Base-by-base conservation (phyloP, 495 filamentous ascomycete genomes). In the Xylaria nigripes region DNA sequence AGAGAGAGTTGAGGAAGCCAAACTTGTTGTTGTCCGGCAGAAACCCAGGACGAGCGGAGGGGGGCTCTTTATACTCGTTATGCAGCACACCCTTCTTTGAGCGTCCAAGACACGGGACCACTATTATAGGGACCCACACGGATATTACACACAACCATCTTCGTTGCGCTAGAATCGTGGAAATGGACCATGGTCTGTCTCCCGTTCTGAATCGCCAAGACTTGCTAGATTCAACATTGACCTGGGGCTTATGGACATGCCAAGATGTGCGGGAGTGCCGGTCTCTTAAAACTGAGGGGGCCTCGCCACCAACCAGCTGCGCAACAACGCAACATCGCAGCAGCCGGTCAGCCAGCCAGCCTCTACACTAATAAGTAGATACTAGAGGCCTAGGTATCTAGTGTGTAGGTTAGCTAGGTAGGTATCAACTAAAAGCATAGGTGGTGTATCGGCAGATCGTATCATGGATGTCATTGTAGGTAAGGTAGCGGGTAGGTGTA, bases 121-220 rank as follows among this genome's bases (percentile, higher is more conserved):
- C 54, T 48, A 56, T 44, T 15, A 45, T 21, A 25, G 46, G 42
- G 48, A 32, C 57, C 61, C 58, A 60, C 56, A 61, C 48, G 56
- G 45, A 54, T 58, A 57, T 44, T 48, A 59, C 56, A 40, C 54
- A 41, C 45, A 9, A 16, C 36, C 36, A n/a, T 23, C 38, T 50
- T 41, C 43, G 6, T 36, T 15, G 32, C 6, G 15, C 6, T 50
- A 6, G 38, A 41, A 30, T 61, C 25, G 30, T 25, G 6, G 32
- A 3, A 12, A 12, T n/a, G 5, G 47, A 19, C 15, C 2, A 36
- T 36, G 32, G 13, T 36, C 6, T 36, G 34, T 30, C 36, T 32
- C 25, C 15, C 50, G 7, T 22, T 46, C 51, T 62, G 46, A 64
- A 30, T 59, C 57, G 64, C 64, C 64, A 64, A 67, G 64, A 57